Percentiles rank a stretch among this genome's conserved stretches.
Evolutionary conservation across 495 filamentous ascomycete species (phyloP).

Genomic region (Sabuloglossum arenarium): DNA sequence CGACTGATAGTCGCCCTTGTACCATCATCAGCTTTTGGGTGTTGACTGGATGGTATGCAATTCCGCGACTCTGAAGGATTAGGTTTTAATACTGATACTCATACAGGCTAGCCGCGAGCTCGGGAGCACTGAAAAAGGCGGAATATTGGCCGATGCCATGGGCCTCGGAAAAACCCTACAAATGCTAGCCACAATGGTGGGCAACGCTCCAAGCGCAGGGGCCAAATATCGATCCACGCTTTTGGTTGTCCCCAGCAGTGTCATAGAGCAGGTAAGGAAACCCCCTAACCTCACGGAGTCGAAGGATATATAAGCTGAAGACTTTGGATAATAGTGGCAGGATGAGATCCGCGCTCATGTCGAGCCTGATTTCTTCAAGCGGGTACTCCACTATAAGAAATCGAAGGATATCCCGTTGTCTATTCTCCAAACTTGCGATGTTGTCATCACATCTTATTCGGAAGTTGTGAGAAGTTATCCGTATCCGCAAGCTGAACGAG

Average conservation of each 20-base stretch:
- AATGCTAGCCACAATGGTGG: constrained; percentile 4
- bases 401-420: neutral
- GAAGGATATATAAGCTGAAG: neutral
- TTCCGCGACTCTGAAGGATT: neutral
- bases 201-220: neutral
- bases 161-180: constrained; percentile 6
- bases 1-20: neutral
- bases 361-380: neutral
- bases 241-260: constrained; percentile 5
- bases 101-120: neutral
- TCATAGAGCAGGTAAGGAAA: neutral
- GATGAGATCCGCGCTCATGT: constrained; percentile 3
- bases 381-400: constrained; percentile 1
- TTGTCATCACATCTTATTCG: constrained; percentile 3
- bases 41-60: constrained; percentile 4
- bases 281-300: neutral
- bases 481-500: neutral
- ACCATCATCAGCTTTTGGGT: constrained; percentile 5
- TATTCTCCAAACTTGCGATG: neutral
- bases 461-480: neutral
- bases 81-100: neutral
- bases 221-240: constrained; percentile 4
- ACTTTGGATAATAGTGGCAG: neutral
- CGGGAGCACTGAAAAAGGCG: neutral
- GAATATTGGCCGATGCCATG: constrained; percentile 5